A percentile compares a stretch with the other conserved stretches of the same genome.
phyloP scores from a whole-genome alignment of 2,329 filamentous ascomycete species.

The Monosporascus sp. region DNA sequence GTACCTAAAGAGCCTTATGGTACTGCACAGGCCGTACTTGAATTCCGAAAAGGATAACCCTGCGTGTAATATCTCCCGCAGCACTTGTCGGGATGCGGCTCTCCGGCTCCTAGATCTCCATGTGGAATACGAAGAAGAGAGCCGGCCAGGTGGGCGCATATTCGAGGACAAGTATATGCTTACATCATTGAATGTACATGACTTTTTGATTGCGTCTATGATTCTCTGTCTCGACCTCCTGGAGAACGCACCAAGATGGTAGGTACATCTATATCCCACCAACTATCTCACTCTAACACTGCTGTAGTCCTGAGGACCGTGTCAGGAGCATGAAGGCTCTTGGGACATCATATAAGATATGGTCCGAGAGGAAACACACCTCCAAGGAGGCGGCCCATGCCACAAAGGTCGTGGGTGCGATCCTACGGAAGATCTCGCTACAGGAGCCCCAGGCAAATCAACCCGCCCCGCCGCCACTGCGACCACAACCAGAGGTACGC shows the following conservation, averaged over 20 bases:
- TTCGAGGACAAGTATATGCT: slow-evolving; percentile 49
- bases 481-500: slow-evolving; percentile 21
- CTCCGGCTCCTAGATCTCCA: slow-evolving; percentile 41
- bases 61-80: slow-evolving; percentile 33
- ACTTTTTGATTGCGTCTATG: slow-evolving; percentile 56
- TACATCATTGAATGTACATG: slow-evolving; percentile 46
- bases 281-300: slow-evolving; percentile 8
- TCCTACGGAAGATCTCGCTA: slow-evolving; percentile 33
- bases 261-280: slow-evolving; percentile 7
- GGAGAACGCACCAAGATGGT: slow-evolving; percentile 34
- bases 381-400: slow-evolving; percentile 40
- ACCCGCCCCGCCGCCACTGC: slow-evolving; percentile 14
- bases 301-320: slow-evolving; percentile 23
- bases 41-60: slow-evolving; percentile 32
- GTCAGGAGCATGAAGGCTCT: slow-evolving; percentile 31
- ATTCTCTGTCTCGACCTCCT: slow-evolving; percentile 49
- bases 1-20: slow-evolving; percentile 43
- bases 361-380: slow-evolving; percentile 31
- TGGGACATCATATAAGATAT: slow-evolving; percentile 36
- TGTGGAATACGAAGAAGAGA: slow-evolving; percentile 41
- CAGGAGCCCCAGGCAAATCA: slow-evolving; percentile 16
- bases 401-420: slow-evolving; percentile 36
- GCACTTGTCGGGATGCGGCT: slow-evolving; percentile 37
- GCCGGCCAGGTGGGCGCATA: slow-evolving; percentile 44
- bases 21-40: slow-evolving; percentile 45